These are phyloP conservation scores for Chaetoceros muelleri DNA, from an alignment of 108 stramenopile genomes.

Conservation along the genomic window DNA sequence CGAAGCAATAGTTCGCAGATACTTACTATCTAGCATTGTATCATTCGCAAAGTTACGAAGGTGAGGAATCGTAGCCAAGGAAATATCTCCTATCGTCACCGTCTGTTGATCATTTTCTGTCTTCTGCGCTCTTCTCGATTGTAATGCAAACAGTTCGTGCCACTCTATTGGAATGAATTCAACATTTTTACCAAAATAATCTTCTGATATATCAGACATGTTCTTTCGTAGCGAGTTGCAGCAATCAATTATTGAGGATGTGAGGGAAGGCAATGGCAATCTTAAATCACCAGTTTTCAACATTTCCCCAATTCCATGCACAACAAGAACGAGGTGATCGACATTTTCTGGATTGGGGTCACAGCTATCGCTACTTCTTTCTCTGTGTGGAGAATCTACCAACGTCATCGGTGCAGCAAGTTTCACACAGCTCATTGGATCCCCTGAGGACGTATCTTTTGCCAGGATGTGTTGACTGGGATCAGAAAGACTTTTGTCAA, in stretches of 20 bases:
- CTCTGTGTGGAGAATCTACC: not conserved
- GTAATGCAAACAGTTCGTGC: conserved; percentile 55
- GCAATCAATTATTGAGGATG: conserved; percentile 49
- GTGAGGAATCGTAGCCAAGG: conserved; percentile 55
- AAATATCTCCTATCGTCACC: conserved; percentile 45
- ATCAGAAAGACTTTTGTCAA: not conserved
- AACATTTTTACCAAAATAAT: conserved; percentile 7
- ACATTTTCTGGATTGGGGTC: conserved; percentile 12
- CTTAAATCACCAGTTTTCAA: conserved; percentile 44
- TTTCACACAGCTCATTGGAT: no score
- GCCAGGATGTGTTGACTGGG: not conserved
- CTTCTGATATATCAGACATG: not conserved
- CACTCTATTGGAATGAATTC: conserved; percentile 78
- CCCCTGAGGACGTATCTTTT: not conserved
- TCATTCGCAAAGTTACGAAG: conserved; percentile 68
- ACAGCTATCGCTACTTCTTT: not conserved
- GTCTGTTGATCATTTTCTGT: not conserved
- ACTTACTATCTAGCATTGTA: conserved; percentile 65
- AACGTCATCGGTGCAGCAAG: not conserved
- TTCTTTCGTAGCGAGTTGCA: conserved; percentile 52
- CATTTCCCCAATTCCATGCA: conserved; percentile 76
- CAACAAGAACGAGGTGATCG: conserved; percentile 62
- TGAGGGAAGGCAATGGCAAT: conserved; percentile 30
- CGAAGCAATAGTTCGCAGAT: no score
- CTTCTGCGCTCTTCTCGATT: conserved; percentile 27